Base-by-base conservation (phyloP, 345 rosid genomes). In the Rhizophora apiculata region DNA sequence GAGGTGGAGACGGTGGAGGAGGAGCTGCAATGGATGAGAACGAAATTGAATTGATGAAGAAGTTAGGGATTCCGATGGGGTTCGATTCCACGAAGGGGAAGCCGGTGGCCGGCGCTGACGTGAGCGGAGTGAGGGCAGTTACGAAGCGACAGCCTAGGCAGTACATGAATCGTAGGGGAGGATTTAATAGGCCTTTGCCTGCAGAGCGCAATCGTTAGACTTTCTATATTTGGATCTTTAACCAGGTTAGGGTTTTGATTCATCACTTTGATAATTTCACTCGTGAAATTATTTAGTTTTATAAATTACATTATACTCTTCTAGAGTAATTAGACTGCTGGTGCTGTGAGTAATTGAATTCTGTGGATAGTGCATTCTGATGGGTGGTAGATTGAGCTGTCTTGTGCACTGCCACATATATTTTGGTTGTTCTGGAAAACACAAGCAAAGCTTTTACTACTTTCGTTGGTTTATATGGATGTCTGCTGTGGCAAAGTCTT, bases 31-130 rank as follows among this genome's bases (percentile, higher is more conserved):
- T 72, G 49, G 88, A 79, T 54, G 84, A 80, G 75, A 85, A 88
- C 64, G 95, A 88, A 78, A 63, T 86, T 9, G 96, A 92, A 84
- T 85, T 90, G 91, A 92, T 96, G 98, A 90, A 83, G 91, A 89
- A 85, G 74, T 69, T 96, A 16, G 97, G 99, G 77, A 92, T 96
- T 75, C 99, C 97, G 0, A 81, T 79, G 7, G 96, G 95, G 52
- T 92, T 96, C 29, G 98, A 96, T 76, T 87, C 99, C 0, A 96
- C 96, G 0, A 89, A 94, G 75, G 98, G 98, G 70, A 95, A 95
- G 76, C 96, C 89, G 6, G 99, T 96, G 32, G 65, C 74, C 5
- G 95, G 98, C 7, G 90, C 92, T 3, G 97, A 90, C 43, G 82
- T 89, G 9, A 89, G 98, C 71, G 98, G 98, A 16, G 83, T 96